Percentiles rank a stretch among this genome's conserved stretches.
Evolutionary conservation across 208 protist species (phyloP).

Genomic region (Trichomonas gallinae): DNA sequence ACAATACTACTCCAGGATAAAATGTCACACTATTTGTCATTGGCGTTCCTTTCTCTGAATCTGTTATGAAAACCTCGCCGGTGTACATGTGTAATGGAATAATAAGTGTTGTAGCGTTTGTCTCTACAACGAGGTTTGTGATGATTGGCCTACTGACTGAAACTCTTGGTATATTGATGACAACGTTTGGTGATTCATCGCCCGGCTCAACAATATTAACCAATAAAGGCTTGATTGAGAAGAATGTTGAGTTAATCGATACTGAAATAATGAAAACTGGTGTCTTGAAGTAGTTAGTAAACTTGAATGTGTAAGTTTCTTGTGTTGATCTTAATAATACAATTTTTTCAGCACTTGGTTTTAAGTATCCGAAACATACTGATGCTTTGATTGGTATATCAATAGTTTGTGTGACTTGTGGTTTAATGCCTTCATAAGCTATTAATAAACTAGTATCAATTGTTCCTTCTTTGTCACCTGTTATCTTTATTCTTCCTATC

Average conservation of each 20-base stretch:
- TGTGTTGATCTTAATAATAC: not conserved
- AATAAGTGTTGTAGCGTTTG: not conserved
- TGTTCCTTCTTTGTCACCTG: not conserved
- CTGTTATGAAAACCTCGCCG: not conserved
- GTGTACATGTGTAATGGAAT: not conserved
- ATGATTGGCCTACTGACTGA: not conserved
- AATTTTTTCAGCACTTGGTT: not conserved
- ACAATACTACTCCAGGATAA: not conserved
- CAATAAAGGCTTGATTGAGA: not conserved
- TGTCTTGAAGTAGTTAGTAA: not conserved
- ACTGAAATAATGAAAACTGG: not conserved
- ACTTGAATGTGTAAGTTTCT: not conserved
- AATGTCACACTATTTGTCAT: not conserved
- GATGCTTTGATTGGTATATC: not conserved
- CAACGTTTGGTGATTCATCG: not conserved
- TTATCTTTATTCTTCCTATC: not conserved
- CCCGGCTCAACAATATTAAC: not conserved
- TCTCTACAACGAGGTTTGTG: not conserved
- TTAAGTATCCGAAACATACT: not conserved
- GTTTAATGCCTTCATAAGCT: not conserved
- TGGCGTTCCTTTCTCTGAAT: not conserved
- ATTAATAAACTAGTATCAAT: not conserved
- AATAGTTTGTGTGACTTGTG: not conserved
- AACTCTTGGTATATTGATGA: not conserved
- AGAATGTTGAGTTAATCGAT: not conserved